Conservation (phyloP, 306 rosid species). For the Gastrolobium villosum region DNA sequence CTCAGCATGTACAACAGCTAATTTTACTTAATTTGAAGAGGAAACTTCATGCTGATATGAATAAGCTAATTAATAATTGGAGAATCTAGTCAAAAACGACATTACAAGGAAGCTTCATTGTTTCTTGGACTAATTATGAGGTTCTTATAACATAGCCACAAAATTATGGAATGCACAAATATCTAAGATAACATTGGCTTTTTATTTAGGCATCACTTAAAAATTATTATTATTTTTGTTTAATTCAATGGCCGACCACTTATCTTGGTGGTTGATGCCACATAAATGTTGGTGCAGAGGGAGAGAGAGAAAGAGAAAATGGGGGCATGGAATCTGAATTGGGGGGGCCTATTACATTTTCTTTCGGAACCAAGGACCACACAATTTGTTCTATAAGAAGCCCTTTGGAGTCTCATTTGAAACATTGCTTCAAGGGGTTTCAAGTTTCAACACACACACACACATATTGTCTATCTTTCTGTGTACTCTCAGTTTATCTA, state of each 20-base stretch:
- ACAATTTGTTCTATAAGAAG: constrained; percentile 50
- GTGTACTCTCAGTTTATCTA: neutral
- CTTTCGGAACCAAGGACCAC: constrained; percentile 54
- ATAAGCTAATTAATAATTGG: constrained; percentile 28
- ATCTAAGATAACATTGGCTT: constrained; percentile 47
- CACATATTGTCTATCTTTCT: constrained; percentile 5
- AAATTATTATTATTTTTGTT: constrained; percentile 39
- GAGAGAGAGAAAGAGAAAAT: constrained; percentile 41
- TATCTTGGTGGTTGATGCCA: constrained; percentile 74
- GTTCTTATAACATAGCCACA: constrained; percentile 47
- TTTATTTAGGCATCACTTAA: constrained; percentile 33
- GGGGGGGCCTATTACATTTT: constrained; percentile 57
- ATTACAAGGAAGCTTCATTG: constrained; percentile 52
- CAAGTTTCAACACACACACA: constrained; percentile 31
- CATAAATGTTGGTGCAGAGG: constrained; percentile 66
- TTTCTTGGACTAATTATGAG: constrained; percentile 44
- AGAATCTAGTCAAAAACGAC: constrained; percentile 41
- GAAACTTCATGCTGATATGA: constrained; percentile 20
- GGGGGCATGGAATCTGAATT: constrained; percentile 59
- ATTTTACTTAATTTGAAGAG: constrained; percentile 28
- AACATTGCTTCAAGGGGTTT: constrained; percentile 46
- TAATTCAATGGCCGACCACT: constrained; percentile 79
- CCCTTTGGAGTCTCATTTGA: constrained; percentile 29
- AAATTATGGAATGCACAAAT: constrained; percentile 56
- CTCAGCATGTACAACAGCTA: too few relatives aligned